Conservation (phyloP, 148 eudicot species). For the Vaccinium myrtillus region DNA sequence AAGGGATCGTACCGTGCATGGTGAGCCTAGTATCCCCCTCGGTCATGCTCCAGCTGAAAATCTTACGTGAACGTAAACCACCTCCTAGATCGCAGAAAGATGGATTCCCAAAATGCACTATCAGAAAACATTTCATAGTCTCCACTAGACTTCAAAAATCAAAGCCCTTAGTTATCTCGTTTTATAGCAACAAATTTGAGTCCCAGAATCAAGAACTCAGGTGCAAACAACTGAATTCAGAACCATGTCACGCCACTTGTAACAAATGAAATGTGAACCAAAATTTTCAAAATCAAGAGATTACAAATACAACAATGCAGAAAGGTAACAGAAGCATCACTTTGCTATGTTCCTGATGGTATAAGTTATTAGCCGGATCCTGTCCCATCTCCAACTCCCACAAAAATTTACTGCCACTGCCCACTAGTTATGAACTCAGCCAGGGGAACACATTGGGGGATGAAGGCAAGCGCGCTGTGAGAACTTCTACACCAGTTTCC, state of each 20-base stretch:
- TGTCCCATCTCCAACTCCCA: background rate
- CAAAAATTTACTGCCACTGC: background rate
- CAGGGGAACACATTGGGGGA: slow-evolving; percentile 92
- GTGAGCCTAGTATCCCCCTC: no score
- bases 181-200: background rate
- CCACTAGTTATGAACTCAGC: slow-evolving; percentile 44
- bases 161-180: background rate
- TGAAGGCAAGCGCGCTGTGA: slow-evolving; percentile 82
- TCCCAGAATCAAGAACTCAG: background rate
- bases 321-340: background rate
- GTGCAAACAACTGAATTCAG: background rate
- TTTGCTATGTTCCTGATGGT: background rate
- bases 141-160: background rate
- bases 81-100: background rate
- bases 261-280: background rate
- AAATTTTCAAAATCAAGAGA: slow-evolving; percentile 2
- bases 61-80: background rate
- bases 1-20: background rate
- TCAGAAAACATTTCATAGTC: background rate
- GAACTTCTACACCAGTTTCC: slow-evolving; percentile 88
- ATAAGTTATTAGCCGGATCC: background rate
- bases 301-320: slow-evolving; percentile 2
- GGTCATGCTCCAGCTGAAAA: background rate
- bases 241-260: background rate
- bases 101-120: background rate